Conservation (phyloP, 208 protist genomes). For the Polymyxa betae region DNA sequence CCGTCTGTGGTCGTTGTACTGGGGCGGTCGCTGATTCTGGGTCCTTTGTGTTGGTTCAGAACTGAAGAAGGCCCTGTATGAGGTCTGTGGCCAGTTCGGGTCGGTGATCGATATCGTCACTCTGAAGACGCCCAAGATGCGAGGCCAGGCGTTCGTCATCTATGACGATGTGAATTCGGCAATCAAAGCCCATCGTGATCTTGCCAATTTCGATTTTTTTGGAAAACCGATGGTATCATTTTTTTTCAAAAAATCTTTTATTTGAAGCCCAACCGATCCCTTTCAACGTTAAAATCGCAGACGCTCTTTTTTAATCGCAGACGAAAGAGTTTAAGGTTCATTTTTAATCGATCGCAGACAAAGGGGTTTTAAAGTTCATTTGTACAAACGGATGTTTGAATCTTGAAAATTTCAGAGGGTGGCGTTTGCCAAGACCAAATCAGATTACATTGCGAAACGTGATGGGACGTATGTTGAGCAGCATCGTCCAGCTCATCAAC, state of each 20-base stretch:
- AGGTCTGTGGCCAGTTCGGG: conserved; percentile 79
- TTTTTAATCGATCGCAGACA: too few species aligned
- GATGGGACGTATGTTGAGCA: conserved; percentile 29
- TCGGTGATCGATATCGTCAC: conserved; percentile 78
- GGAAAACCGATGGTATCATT: conserved; percentile 73
- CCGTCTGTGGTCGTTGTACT: not conserved
- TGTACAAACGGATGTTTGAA: not conserved
- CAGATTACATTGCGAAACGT: conserved; percentile 61
- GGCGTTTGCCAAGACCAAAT: not conserved
- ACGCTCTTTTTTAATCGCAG: too few species aligned
- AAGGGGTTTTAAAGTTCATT: too few species aligned
- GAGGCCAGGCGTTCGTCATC: conserved; percentile 83
- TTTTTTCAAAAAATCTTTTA: too few species aligned
- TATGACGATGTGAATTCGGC: conserved; percentile 78
- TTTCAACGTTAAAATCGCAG: too few species aligned
- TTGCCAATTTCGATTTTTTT: conserved; percentile 77
- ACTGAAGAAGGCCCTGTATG: conserved; percentile 71
- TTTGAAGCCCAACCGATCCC: too few species aligned
- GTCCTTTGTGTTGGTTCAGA: conserved; percentile 37
- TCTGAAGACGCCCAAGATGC: conserved; percentile 75
- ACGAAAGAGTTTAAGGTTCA: too few species aligned
- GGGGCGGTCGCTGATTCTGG: not conserved
- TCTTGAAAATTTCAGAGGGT: not conserved
- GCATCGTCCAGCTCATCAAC: not conserved
- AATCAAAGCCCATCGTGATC: conserved; percentile 68